Evolutionary conservation across 345 rosid species (phyloP).

Genomic region (Pseudoturritis turrita): DNA sequence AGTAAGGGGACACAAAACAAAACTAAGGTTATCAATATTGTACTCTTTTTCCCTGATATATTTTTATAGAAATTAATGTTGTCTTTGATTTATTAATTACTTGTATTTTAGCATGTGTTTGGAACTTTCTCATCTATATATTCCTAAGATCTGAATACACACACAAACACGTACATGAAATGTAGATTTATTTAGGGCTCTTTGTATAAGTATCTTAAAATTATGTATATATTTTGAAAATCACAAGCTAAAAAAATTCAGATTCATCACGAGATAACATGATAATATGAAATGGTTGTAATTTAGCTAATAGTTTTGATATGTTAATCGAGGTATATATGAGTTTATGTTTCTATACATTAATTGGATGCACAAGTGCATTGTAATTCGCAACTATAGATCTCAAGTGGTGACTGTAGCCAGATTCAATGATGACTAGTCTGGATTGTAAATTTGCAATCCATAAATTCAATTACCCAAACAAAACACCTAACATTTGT

Average conservation of each 20-base stretch:
- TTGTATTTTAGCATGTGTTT: not conserved
- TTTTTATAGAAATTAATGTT: not conserved
- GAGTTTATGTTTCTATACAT: not conserved
- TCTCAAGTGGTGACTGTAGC: not conserved
- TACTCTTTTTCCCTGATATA: not conserved
- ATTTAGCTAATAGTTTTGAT: not conserved
- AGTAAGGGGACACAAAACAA: conserved; percentile 1
- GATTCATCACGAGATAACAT: not conserved
- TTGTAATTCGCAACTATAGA: not conserved
- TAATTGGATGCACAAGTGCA: not conserved
- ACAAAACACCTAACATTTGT: not conserved
- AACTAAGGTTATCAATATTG: not conserved
- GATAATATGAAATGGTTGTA: not conserved
- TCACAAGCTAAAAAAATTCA: not conserved
- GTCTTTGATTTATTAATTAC: not conserved
- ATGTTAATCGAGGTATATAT: not conserved
- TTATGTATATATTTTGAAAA: not conserved
- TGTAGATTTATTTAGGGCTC: not conserved
- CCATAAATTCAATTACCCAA: not conserved
- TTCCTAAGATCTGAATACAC: not conserved
- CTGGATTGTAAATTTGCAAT: not conserved
- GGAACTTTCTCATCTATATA: not conserved
- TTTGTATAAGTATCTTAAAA: not conserved
- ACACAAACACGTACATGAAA: not conserved
- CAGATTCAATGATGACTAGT: not conserved